Evolutionary conservation across 1,284 basidiomycete species (phyloP), one percentile per base, ranked within the genome.

Genomic region (Ustilago tritici): DNA sequence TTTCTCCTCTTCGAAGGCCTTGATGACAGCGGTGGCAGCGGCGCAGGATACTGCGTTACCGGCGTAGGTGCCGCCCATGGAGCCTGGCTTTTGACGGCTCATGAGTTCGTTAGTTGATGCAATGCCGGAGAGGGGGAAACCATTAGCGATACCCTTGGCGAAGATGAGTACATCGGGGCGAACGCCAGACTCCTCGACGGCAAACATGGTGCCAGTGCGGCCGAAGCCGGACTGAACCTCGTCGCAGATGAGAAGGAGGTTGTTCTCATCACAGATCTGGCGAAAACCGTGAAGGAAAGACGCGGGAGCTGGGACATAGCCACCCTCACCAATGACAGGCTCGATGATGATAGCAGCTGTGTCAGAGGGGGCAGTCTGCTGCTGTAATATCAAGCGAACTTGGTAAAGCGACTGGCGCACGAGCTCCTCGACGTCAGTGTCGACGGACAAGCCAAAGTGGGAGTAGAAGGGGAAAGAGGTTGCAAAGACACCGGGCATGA

Each of bases 391-490:
- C 14, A 98, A 89, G 62, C 94, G 91, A 32, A 98, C 89, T 86
- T 96, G 93, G 87, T 92, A 92, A 40, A 95, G 89, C 34, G 92
- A 92, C 59, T 91, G 87, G 23, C 90, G 85, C 57, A 92, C 90
- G 36, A 95, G 90, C 75, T 91, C 89, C 31, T 91, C 89, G 70
- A 90, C 88, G 14, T 91, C 88, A 0, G 93, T 92, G 36, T 88
- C 88, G 3, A 89, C 88, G 1, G 91, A 87, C 4, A 93, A 85
- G 55, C 91, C 92, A 70, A 92, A 88, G 82, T 95, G 93, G 87
- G 97, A 93, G 93, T 95, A 98, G 89, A 92, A 98, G 0, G 95
- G 96, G 89, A 91, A 99, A 0, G 94, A 91, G 9, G 91, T 90
- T 0, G 91, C 89, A 87, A 91, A 95, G 5, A 93, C 92, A 10